Evolutionary conservation across 2,329 filamentous ascomycete species (phyloP).

Genomic region (Falciphora oryzae): DNA sequence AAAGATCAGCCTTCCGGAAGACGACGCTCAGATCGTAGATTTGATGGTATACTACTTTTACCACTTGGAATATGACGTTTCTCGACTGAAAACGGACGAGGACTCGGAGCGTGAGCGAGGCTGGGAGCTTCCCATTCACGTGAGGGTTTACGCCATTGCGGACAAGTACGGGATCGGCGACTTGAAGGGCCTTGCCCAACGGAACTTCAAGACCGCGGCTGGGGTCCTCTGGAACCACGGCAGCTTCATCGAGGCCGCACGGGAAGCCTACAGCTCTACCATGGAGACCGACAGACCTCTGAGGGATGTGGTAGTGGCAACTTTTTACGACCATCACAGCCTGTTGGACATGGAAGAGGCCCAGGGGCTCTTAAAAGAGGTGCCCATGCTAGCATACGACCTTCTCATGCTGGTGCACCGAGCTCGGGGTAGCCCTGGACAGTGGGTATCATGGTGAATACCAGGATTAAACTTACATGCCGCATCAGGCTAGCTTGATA

Average conservation of each 20-base stretch:
- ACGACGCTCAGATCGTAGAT: conserved; percentile 2
- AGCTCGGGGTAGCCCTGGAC: too few species aligned
- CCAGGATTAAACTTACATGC: too few species aligned
- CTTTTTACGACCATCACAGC: not conserved
- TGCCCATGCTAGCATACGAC: not conserved
- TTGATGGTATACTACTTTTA: conserved; percentile 2
- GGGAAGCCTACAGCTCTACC: not conserved
- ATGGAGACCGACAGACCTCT: not conserved
- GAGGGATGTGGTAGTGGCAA: not conserved
- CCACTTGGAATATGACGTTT: not conserved
- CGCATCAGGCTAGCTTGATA: too few species aligned
- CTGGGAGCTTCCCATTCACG: not conserved
- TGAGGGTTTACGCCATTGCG: not conserved
- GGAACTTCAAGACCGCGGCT: not conserved
- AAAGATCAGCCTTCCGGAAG: not conserved
- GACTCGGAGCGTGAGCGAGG: not conserved
- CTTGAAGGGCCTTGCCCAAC: not conserved
- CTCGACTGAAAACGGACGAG: not conserved
- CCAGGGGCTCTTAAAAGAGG: not conserved
- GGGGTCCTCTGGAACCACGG: not conserved
- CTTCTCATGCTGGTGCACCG: not conserved
- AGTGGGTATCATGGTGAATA: too few species aligned
- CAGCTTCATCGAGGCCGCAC: not conserved
- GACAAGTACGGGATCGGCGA: not conserved
- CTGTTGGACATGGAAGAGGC: not conserved